Base-by-base conservation (phyloP, 768 basidiomycete species). In the Rhizopogon rudus region DNA sequence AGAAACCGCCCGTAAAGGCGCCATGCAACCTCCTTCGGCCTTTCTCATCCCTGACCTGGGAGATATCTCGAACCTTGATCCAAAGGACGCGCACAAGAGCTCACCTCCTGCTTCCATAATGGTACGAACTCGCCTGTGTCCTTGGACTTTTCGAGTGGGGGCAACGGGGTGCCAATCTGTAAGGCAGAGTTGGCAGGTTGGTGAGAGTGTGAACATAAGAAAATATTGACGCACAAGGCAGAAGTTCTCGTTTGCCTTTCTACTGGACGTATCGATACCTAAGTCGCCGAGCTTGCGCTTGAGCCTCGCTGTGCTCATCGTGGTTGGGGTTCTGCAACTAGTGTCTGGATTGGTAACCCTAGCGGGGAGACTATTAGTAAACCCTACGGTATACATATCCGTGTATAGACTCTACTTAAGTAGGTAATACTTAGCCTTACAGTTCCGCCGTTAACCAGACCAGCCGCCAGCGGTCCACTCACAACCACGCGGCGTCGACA, bases 1-100 rank as follows among this genome's bases (percentile, higher is more conserved):
- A 93, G 78, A 93, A 99, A 10, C 97, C 97, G 22, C 97, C 97
- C 0, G 95, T 98, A 74, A 98, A 99, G 3, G 97, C 97, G 3
- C 97, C 97, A 67, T 99, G 97, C n/a, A 99, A 75, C 54, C 97
- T 77, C 60, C 93, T 75, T 44, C 96, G 81, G 33, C 94, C 93
- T 66, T 97, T 84, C 72, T 98, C 95, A 73, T 98, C 95, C 61
- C 89, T 80, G 10, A 93, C 92, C 89, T 93, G 63, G 51, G 58
- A 7, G 43, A 45, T 16, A 62, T 63, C 22, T 42, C 41, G 54
- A 57, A 28, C 35, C 20, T 52, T 58, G 59, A 56, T 48, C 49
- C 53, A 62, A 56, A 61, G 56, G 63, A 60, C 57, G 56, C 55
- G 61, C 57, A 28, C 55, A 57, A 9, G 52, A 55, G 60, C 80